Evolutionary conservation across 1,284 basidiomycete genomes (phyloP), one percentile per base, ranked within the genome.

Genomic region (Paramarasmius palmivorus): DNA sequence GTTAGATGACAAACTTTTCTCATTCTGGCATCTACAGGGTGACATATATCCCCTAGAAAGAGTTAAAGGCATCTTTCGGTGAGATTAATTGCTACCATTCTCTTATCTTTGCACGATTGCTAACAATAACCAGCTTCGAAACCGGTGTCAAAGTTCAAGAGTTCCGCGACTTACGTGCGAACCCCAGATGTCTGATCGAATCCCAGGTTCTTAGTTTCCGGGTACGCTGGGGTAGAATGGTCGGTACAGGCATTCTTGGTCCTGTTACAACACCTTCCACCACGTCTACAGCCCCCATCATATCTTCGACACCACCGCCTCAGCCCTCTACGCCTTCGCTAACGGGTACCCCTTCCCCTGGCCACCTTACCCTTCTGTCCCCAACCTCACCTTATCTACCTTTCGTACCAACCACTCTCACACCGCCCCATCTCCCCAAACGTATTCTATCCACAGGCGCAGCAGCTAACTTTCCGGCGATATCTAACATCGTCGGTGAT

Each of bases 1-100:
- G 7, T 82, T 93, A 49, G 91, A 93, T 62, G 89, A 93, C 71
- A 93, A 93, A 65, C 78, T 92, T 2, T 93, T 92, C 69, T 87
- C 86, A 55, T 92, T 91, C 75, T 93, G 90, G 87, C 78, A 90
- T 56, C 76, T 92, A 5, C 90, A 92, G 67, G 83, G 82, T 19
- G 90, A 93, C 61, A 78, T 78, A 50, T 84, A 80, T 63, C 84
- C 87, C 1, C 78, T 84, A 58, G 82, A 84, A 0, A 86, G 86
- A 57, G 86, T 90, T 57, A 91, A 92, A 64, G 90, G 90, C n/a
- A 90, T 92, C 61, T 90, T 83, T 68, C 83, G 91, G 44, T 46
- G 44, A 12, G 4, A 14, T 46, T 46, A n/a, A n/a, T n/a, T n/a
- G n/a, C n/a, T 32, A 32, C 26, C 7, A 17, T 29, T 26, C 15